phyloP scores from a whole-genome alignment of 805 yeast genomes.

The Ogataea siamensis region DNA sequence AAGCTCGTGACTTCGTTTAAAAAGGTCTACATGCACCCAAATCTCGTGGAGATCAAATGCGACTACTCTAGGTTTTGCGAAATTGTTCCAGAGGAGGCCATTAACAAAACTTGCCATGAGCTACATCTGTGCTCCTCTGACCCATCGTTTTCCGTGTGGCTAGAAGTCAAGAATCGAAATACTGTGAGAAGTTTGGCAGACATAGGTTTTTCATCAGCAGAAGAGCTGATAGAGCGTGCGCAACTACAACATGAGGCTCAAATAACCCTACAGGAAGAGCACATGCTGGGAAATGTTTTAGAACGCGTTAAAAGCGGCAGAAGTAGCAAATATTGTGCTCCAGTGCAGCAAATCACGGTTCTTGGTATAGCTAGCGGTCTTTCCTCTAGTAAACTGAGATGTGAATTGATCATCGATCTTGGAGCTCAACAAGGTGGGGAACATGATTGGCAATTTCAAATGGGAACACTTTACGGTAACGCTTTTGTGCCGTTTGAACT shows the following conservation, averaged over 20 bases:
- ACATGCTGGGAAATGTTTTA: not conserved
- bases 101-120: not conserved
- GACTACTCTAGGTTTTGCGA: conserved; percentile 3
- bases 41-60: conserved; percentile 2
- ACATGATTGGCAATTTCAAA: too few species aligned
- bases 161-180: not conserved
- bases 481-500: too few species aligned
- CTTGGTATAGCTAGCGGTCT: not conserved
- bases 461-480: too few species aligned
- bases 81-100: not conserved
- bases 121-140: not conserved
- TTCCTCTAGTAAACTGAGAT: not conserved
- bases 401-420: too few species aligned
- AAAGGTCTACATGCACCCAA: conserved; percentile 7
- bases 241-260: not conserved
- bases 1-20: not conserved
- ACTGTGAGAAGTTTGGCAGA: conserved; percentile 1
- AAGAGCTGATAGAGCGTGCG: not conserved
- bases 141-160: not conserved
- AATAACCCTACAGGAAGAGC: not conserved
- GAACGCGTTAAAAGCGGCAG: not conserved
- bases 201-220: not conserved
- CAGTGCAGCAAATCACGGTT: not conserved
- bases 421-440: too few species aligned
- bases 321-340: conserved; percentile 2